A percentile compares a stretch with the other conserved stretches of the same genome.
Evolutionary conservation across 352 stramenopile genomes (phyloP).

Genomic region (Phytophthora chlamydospora): DNA sequence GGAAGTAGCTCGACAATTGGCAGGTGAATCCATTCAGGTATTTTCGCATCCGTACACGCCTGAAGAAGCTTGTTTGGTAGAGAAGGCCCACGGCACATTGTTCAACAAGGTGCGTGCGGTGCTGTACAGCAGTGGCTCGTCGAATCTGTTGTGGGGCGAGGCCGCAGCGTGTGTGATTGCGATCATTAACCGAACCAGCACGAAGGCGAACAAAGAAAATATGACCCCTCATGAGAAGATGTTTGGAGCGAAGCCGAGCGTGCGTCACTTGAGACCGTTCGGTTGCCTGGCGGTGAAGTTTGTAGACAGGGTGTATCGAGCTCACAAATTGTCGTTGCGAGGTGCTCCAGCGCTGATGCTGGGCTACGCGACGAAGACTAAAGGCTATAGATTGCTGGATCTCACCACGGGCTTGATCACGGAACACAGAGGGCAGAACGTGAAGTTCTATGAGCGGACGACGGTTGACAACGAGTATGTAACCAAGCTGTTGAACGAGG

Average conservation of each 20-base stretch:
- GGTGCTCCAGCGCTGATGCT: slow-evolving; percentile 3
- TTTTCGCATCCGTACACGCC: slow-evolving; percentile 18
- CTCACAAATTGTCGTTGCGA: slow-evolving; percentile 10
- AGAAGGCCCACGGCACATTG: slow-evolving; percentile 2
- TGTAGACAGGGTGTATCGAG: slow-evolving; percentile 17
- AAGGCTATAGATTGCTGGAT: slow-evolving; percentile 9
- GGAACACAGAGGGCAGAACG: slow-evolving; percentile 11
- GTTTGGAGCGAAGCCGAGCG: slow-evolving; percentile 9
- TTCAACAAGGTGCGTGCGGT: slow-evolving; percentile 14
- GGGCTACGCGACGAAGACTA: slow-evolving; percentile 4
- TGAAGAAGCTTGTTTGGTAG: slow-evolving; percentile 12
- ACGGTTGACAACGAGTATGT: slow-evolving; percentile 3
- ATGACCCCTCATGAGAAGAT: slow-evolving; percentile 16
- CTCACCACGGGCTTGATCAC: slow-evolving; percentile 1
- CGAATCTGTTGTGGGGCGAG: slow-evolving; percentile 12
- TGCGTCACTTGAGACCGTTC: slow-evolving; percentile 10
- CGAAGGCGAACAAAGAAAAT: slow-evolving; percentile 8
- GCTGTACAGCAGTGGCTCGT: slow-evolving; percentile 7
- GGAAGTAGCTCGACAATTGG: background rate
- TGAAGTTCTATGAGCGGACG: slow-evolving; percentile 15
- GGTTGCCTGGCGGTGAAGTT: slow-evolving; percentile 13
- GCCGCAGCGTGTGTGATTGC: slow-evolving; percentile 13
- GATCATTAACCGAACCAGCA: slow-evolving; percentile 9
- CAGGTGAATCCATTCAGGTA: slow-evolving; percentile 18
- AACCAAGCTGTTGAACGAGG: slow-evolving; percentile 7